These are phyloP conservation scores for Luzula sylvatica DNA, from an alignment of 176 grass and related monocot species.

Conservation along the genomic window DNA sequence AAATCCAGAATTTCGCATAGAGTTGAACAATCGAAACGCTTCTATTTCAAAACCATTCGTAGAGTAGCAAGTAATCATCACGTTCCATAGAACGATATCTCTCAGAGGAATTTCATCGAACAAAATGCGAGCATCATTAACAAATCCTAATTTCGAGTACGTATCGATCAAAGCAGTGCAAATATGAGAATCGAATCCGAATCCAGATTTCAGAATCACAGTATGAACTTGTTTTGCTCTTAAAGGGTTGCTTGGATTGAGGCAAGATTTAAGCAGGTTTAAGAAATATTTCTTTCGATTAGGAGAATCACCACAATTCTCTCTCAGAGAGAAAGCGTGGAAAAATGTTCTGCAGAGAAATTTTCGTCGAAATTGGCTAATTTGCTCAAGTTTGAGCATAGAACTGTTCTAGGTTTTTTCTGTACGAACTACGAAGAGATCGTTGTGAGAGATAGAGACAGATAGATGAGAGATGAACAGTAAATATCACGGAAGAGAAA, in stretches of 20 bases:
- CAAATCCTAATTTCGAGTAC: conserved; percentile 11
- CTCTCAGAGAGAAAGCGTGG: neutral
- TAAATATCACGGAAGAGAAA: too few species aligned
- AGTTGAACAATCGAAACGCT: conserved; percentile 32
- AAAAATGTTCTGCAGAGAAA: neutral
- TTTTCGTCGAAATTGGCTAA: neutral
- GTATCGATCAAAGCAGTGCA: conserved; percentile 1
- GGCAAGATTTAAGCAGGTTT: conserved; percentile 15
- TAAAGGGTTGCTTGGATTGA: neutral
- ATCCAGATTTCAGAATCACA: conserved; percentile 8
- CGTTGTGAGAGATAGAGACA: too few species aligned
- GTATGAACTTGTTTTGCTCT: conserved; percentile 5
- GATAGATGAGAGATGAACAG: too few species aligned
- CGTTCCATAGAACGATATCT: conserved; percentile 35
- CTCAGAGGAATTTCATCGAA: conserved; percentile 9
- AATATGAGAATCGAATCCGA: neutral
- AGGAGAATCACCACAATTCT: neutral
- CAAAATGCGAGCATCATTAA: neutral
- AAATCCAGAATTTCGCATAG: conserved; percentile 20
- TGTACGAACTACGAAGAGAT: too few species aligned
- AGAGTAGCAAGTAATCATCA: conserved; percentile 60
- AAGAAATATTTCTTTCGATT: neutral
- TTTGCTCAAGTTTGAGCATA: neutral
- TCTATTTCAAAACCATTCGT: conserved; percentile 33
- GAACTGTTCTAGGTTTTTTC: neutral